Percentiles rank a stretch among this genome's conserved stretches.
These are phyloP conservation scores for Aspergillus vadensis DNA, from an alignment of 2,329 filamentous ascomycete species.

Conservation along the genomic window DNA sequence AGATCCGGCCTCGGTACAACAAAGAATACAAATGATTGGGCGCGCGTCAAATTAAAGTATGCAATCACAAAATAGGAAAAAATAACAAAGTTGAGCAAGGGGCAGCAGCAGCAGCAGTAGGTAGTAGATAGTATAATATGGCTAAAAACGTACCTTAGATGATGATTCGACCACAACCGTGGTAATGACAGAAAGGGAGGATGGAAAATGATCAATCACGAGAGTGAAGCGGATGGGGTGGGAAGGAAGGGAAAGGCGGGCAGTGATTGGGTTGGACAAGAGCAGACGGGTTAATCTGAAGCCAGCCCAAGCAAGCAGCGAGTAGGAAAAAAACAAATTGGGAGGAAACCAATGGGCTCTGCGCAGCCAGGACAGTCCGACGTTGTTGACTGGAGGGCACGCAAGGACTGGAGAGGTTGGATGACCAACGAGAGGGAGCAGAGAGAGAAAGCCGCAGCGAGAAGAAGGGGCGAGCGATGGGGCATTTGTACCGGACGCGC, in stretches of 20 bases:
- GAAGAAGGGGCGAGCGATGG: constrained; percentile 41
- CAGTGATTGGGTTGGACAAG: constrained; percentile 25
- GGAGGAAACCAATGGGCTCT: constrained; percentile 22
- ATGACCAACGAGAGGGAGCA: constrained; percentile 47
- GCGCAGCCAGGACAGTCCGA: constrained; percentile 24
- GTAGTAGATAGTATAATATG: background rate
- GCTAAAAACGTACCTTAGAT: constrained; percentile 26
- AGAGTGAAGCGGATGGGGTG: constrained; percentile 18
- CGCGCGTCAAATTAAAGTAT: constrained; percentile 15
- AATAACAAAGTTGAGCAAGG: constrained; percentile 20
- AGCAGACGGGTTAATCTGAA: constrained; percentile 22
- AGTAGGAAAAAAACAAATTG: constrained; percentile 28
- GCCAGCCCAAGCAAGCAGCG: constrained; percentile 17
- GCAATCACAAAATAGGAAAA: constrained; percentile 16
- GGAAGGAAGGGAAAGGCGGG: constrained; percentile 19
- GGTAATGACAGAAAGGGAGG: constrained; percentile 14
- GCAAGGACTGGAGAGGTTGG: constrained; percentile 33
- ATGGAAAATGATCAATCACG: constrained; percentile 23
- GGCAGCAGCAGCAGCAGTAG: background rate
- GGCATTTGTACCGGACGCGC: constrained; percentile 42
- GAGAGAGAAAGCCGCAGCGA: constrained; percentile 38
- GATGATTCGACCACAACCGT: constrained; percentile 28
- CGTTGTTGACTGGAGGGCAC: constrained; percentile 29
- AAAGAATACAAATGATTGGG: background rate
- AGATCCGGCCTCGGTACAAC: constrained; percentile 5